Evolutionary conservation across 257 asterid species (phyloP), one percentile per base, ranked within the genome.

Genomic region (Voacanga thouarsii): DNA sequence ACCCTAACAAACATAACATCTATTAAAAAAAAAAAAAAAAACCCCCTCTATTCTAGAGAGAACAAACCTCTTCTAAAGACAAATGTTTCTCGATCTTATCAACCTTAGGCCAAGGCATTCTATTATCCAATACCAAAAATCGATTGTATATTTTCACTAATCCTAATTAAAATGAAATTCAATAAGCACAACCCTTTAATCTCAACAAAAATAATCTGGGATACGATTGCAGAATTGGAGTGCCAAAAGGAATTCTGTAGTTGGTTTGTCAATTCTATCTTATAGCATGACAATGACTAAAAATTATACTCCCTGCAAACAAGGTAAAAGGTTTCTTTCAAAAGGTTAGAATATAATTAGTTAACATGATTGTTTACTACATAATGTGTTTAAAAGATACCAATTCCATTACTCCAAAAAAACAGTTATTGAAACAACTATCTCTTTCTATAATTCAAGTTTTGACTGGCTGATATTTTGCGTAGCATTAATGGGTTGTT

Each of bases 291-390:
- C 73, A 68, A 56, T 49, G 82, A 82, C 83, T 75, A 44, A 44
- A 77, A 76, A 84, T 73, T 79, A 82, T 74, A 82, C 26, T 63
- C 74, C 68, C 16, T 45, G 44, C 28, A 72, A 78, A 68, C 65
- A 72, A 78, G 85, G 75, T 80, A 74, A 80, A 63, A 66, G 69
- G 82, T 80, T 75, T 83, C 84, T 84, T 87, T 87, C 88, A 75
- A 19, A 75, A 72, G 68, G 47, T 71, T 80, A 69, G 56, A 71
- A 71, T 39, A 51, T 43, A 59, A 41, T 28, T 53, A 53, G 55
- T 47, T 80, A 57, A 56, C 75, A 43, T 64, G 43, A 70, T 63
- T 64, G 45, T 55, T 10, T 72, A 49, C 74, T 33, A 24, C 47
- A 56, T 51, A 69, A 65, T 21, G 70, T 23, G 57, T 65, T 11